phyloP scores from a whole-genome alignment of 495 filamentous ascomycete genomes.

The Alectoria sarmentosa region DNA sequence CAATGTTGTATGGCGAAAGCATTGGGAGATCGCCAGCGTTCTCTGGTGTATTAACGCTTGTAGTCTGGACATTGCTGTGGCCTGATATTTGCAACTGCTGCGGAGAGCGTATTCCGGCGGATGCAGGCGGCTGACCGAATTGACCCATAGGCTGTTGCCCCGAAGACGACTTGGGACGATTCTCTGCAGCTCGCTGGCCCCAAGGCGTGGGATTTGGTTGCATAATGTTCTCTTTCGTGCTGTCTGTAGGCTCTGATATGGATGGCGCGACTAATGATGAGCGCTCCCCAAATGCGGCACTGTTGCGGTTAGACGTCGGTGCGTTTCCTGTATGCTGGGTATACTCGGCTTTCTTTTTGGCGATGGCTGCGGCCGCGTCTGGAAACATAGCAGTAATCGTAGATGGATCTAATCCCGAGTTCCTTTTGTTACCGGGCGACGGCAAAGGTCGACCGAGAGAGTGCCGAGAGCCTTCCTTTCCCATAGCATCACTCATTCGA shows the following conservation, averaged over 20 bases:
- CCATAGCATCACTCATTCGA: slow-evolving; percentile 95
- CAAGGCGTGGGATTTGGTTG: slow-evolving; percentile 72
- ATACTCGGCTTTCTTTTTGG: slow-evolving; percentile 94
- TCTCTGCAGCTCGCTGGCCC: slow-evolving; percentile 52
- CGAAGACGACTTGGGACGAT: slow-evolving; percentile 85
- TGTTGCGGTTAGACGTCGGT: slow-evolving; percentile 89
- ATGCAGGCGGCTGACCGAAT: slow-evolving; percentile 77
- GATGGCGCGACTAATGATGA: slow-evolving; percentile 71
- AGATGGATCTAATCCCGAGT: slow-evolving; percentile 83
- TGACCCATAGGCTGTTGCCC: slow-evolving; percentile 93
- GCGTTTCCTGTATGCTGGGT: slow-evolving; percentile 88
- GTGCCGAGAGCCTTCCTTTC: slow-evolving; percentile 81
- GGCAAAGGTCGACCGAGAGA: slow-evolving; percentile 76
- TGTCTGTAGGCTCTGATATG: slow-evolving; percentile 61
- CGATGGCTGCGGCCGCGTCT: slow-evolving; percentile 94
- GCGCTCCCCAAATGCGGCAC: slow-evolving; percentile 73
- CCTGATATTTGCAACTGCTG: slow-evolving; percentile 58
- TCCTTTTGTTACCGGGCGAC: slow-evolving; percentile 73
- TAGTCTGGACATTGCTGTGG: slow-evolving; percentile 69
- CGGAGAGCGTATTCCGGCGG: slow-evolving; percentile 76
- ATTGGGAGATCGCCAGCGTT: slow-evolving; percentile 66
- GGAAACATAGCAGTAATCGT: slow-evolving; percentile 99
- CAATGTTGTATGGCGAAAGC: slow-evolving; percentile 79
- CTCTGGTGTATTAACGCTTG: slow-evolving; percentile 68
- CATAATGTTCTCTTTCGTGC: slow-evolving; percentile 43